phyloP scores from a whole-genome alignment of 1,284 basidiomycete genomes.

The Puccinia sorghi region DNA sequence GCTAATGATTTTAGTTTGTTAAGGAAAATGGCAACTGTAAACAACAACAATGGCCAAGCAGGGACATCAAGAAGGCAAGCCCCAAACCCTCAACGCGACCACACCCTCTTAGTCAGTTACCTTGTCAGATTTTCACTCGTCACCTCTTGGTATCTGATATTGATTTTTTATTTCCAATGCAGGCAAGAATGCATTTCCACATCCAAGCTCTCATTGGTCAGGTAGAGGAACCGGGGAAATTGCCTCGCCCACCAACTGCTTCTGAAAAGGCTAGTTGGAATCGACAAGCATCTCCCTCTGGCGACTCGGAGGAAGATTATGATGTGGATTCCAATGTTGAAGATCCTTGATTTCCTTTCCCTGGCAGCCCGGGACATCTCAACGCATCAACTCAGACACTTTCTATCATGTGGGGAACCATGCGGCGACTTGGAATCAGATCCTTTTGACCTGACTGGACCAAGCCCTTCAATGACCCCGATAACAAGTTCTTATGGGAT shows the following conservation, averaged over 20 bases:
- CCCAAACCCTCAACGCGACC: background rate
- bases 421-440: background rate
- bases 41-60: too few species aligned
- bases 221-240: background rate
- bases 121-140: background rate
- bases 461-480: background rate
- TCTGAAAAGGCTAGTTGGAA: background rate
- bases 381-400: background rate
- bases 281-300: background rate
- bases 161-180: background rate
- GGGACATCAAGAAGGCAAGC: background rate
- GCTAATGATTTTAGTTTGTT: too few species aligned
- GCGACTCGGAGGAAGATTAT: background rate
- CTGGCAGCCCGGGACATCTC: slow-evolving; percentile 18
- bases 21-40: too few species aligned
- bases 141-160: background rate
- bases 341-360: slow-evolving; percentile 18
- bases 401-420: slow-evolving; percentile 11
- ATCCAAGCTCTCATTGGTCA: background rate
- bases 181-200: slow-evolving; percentile 1
- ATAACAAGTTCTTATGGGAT: slow-evolving; percentile 27
- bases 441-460: background rate
- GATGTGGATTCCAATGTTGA: background rate
- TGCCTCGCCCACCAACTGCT: background rate
- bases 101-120: slow-evolving; percentile 1